These are phyloP conservation scores for Trichomonascus vanleenenianus DNA, from an alignment of 805 yeast genomes.

Conservation along the genomic window DNA sequence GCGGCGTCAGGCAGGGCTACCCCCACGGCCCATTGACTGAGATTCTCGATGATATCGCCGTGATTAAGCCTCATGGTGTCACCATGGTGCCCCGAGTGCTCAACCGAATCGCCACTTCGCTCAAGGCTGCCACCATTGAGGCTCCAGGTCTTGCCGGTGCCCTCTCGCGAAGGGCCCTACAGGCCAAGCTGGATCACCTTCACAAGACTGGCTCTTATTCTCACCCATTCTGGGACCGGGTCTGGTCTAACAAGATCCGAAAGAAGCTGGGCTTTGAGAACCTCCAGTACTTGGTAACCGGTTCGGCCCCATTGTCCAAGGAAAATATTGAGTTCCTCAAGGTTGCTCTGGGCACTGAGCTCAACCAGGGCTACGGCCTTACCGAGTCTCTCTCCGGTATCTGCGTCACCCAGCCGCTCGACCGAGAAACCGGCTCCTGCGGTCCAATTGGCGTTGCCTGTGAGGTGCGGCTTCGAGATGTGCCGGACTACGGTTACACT, in stretches of 20 bases:
- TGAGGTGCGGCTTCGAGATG: constrained; percentile 54
- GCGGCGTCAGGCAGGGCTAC: constrained; percentile 48
- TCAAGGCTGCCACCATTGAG: constrained; percentile 41
- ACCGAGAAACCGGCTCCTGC: constrained; percentile 43
- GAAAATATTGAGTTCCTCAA: constrained; percentile 55
- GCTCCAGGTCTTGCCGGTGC: constrained; percentile 40
- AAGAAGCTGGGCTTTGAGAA: constrained; percentile 43
- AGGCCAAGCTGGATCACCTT: constrained; percentile 30
- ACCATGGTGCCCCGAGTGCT: constrained; percentile 58
- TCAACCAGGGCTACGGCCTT: constrained; percentile 68
- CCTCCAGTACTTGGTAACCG: constrained; percentile 36
- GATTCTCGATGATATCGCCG: constrained; percentile 50
- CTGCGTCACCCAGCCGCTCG: constrained; percentile 34
- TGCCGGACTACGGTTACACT: constrained; percentile 54
- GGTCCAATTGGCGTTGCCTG: constrained; percentile 50
- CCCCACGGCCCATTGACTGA: constrained; percentile 47
- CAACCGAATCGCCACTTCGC: constrained; percentile 53
- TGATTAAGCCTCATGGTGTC: constrained; percentile 45
- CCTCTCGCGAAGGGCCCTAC: constrained; percentile 34
- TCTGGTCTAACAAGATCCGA: constrained; percentile 38
- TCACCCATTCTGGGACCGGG: constrained; percentile 29
- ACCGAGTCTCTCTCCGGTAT: constrained; percentile 68
- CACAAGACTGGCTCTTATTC: constrained; percentile 35
- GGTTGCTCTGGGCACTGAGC: constrained; percentile 48
- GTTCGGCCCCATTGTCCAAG: constrained; percentile 66